phyloP scores from a whole-genome alignment of 2,329 filamentous ascomycete genomes.

The Alternaria postmessia region DNA sequence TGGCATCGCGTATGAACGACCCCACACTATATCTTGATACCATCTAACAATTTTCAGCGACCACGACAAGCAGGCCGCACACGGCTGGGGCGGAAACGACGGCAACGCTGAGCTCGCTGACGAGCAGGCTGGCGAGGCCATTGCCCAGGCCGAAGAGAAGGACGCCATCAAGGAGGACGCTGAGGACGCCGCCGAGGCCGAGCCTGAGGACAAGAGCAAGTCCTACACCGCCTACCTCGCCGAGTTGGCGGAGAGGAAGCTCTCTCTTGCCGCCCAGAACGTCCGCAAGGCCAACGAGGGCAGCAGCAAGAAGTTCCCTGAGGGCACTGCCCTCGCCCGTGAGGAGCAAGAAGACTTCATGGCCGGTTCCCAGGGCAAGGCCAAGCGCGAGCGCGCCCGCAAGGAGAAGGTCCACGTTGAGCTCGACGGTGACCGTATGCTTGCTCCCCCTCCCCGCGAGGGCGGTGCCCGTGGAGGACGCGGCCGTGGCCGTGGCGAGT shows the following conservation, averaged over 20 bases:
- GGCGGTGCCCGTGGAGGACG: slow-evolving; percentile 61
- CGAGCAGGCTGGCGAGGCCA: slow-evolving; percentile 88
- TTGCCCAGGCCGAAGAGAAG: slow-evolving; percentile 85
- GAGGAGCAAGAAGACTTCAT: slow-evolving; percentile 76
- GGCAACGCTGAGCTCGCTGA: slow-evolving; percentile 87
- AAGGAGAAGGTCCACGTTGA: slow-evolving; percentile 91
- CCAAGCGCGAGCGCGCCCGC: slow-evolving; percentile 82
- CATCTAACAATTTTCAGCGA: slow-evolving; percentile 61
- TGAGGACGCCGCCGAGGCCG: slow-evolving; percentile 54
- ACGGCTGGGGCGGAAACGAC: slow-evolving; percentile 86
- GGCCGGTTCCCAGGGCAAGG: slow-evolving; percentile 76
- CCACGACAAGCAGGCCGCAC: slow-evolving; percentile 85
- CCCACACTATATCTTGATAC: not conserved
- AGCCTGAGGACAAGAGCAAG: slow-evolving; percentile 86
- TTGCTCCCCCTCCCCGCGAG: slow-evolving; percentile 62
- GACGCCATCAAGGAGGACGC: slow-evolving; percentile 56
- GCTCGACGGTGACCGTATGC: slow-evolving; percentile 75
- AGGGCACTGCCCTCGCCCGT: slow-evolving; percentile 72
- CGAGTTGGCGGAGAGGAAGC: slow-evolving; percentile 78
- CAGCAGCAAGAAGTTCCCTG: slow-evolving; percentile 92
- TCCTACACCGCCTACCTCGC: slow-evolving; percentile 90
- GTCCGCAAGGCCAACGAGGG: slow-evolving; percentile 94
- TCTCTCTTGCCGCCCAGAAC: slow-evolving; percentile 71
- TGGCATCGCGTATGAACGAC: slow-evolving; percentile 63
- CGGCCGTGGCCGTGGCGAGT: slow-evolving; percentile 58